A percentile compares a stretch with the other conserved stretches of the same genome.
These are phyloP conservation scores for Beauveria scarabaeidicola DNA, from an alignment of 2,329 filamentous ascomycete species.

Conservation along the genomic window DNA sequence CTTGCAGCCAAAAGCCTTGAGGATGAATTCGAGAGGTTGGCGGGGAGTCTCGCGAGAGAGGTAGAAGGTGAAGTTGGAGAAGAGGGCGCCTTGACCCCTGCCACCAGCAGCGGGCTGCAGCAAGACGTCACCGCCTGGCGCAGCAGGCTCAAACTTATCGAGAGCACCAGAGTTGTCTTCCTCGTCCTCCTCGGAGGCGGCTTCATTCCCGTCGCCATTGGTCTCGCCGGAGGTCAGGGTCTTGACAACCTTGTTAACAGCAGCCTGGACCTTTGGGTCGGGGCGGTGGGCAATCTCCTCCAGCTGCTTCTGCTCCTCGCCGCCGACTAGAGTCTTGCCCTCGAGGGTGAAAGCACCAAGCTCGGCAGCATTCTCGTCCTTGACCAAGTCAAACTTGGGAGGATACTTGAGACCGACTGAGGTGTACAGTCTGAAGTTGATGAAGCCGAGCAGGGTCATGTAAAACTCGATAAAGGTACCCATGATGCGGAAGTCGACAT, in stretches of 20 bases:
- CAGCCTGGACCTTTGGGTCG: slow-evolving; percentile 54
- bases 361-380: slow-evolving; percentile 85
- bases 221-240: slow-evolving; percentile 53
- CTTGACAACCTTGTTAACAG: slow-evolving; percentile 60
- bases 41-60: slow-evolving; percentile 89
- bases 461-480: slow-evolving; percentile 99
- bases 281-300: slow-evolving; percentile 40
- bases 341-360: slow-evolving; percentile 87
- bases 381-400: slow-evolving; percentile 80
- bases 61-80: slow-evolving; percentile 83
- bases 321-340: slow-evolving; percentile 53
- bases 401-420: slow-evolving; percentile 88
- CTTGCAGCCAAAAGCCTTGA: slow-evolving; percentile 92
- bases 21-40: slow-evolving; percentile 82
- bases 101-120: slow-evolving; percentile 65
- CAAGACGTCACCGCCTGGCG: slow-evolving; percentile 75
- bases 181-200: slow-evolving; percentile 24
- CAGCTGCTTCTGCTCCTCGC: slow-evolving; percentile 43
- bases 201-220: slow-evolving; percentile 23
- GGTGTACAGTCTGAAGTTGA: slow-evolving; percentile 94
- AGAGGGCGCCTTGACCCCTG: slow-evolving; percentile 64
- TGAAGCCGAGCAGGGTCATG: slow-evolving; percentile 88
- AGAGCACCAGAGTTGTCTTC: slow-evolving; percentile 51
- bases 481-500: slow-evolving; percentile 99
- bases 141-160: slow-evolving; percentile 84